Evolutionary conservation across 352 stramenopile species (phyloP).

Genomic region (Paralagenidium karlingii): DNA sequence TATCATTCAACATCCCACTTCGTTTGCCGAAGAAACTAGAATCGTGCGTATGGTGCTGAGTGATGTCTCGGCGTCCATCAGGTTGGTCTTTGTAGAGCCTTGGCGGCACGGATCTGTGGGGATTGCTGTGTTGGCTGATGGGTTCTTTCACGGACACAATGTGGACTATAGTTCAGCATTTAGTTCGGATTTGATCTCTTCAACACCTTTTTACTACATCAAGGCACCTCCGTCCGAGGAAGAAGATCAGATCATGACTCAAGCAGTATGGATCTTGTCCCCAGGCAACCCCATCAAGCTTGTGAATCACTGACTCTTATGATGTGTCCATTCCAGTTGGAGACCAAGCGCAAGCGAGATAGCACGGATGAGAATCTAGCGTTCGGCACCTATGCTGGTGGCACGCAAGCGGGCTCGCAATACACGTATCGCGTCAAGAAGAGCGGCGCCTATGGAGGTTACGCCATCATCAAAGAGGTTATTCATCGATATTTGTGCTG

Average conservation of each 20-base stretch:
- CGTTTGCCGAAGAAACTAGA: slow-evolving; percentile 73
- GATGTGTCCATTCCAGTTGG: background rate
- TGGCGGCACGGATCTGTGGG: background rate
- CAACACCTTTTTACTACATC: slow-evolving; percentile 82
- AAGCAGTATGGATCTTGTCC: background rate
- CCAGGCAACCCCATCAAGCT: background rate
- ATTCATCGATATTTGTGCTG: background rate
- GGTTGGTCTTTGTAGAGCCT: background rate
- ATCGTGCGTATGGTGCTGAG: slow-evolving; percentile 86
- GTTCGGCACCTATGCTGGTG: slow-evolving; percentile 82
- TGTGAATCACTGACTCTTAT: background rate
- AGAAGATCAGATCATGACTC: slow-evolving; percentile 13
- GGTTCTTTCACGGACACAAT: no score
- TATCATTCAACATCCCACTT: slow-evolving; percentile 81
- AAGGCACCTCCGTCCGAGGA: slow-evolving; percentile 59
- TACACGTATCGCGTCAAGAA: slow-evolving; percentile 79
- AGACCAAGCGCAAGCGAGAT: slow-evolving; percentile 40
- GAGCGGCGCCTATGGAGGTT: slow-evolving; percentile 67
- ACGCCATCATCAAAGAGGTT: slow-evolving; percentile 77
- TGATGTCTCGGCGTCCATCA: slow-evolving; percentile 76
- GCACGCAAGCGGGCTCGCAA: slow-evolving; percentile 56
- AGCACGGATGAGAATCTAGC: slow-evolving; percentile 43
- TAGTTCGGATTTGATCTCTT: slow-evolving; percentile 81
- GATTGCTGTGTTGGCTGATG: background rate
- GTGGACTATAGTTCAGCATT: slow-evolving; percentile 77